A percentile compares a stretch with the other conserved stretches of the same genome.
These are phyloP conservation scores for Kentomonas sorsogonicus DNA, from an alignment of 208 protist species.

Conservation along the genomic window DNA sequence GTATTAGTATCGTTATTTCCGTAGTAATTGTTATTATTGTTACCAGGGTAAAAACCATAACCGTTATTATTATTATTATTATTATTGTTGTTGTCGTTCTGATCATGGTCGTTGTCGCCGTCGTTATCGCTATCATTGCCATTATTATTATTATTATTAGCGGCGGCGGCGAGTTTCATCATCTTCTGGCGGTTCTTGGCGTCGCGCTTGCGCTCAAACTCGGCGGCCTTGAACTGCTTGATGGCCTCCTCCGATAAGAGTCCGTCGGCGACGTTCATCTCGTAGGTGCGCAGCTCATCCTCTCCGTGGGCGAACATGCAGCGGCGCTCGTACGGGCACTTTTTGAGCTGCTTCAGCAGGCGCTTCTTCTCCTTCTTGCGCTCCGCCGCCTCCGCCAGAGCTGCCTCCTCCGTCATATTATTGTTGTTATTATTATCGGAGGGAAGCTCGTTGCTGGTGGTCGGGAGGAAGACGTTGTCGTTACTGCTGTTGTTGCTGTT, in stretches of 20 bases:
- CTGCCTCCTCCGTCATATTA: neutral
- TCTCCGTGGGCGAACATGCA: conserved; percentile 81
- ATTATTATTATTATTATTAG: conserved; percentile 10
- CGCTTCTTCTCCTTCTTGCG: conserved; percentile 7
- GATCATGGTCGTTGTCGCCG: no score
- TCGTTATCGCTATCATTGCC: no score
- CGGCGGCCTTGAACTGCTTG: conserved; percentile 43
- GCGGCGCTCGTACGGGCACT: conserved; percentile 55
- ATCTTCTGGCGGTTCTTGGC: no score
- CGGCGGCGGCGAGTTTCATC: no score
- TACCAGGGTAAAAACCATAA: no score
- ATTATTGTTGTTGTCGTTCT: conserved; percentile 2
- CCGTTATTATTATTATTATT: conserved; percentile 3
- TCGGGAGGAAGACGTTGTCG: no score
- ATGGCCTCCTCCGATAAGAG: conserved; percentile 61
- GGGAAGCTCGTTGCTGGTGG: neutral
- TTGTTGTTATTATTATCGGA: neutral
- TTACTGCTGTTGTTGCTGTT: no score
- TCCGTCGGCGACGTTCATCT: conserved; percentile 65
- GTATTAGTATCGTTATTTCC: no score
- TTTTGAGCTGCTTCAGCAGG: conserved; percentile 29
- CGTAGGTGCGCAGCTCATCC: conserved; percentile 52
- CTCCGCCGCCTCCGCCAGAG: neutral
- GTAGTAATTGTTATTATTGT: no score
- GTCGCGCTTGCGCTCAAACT: no score